Conservation (phyloP, 2,329 filamentous ascomycete species). For the Rutstroemia sydowiana region DNA sequence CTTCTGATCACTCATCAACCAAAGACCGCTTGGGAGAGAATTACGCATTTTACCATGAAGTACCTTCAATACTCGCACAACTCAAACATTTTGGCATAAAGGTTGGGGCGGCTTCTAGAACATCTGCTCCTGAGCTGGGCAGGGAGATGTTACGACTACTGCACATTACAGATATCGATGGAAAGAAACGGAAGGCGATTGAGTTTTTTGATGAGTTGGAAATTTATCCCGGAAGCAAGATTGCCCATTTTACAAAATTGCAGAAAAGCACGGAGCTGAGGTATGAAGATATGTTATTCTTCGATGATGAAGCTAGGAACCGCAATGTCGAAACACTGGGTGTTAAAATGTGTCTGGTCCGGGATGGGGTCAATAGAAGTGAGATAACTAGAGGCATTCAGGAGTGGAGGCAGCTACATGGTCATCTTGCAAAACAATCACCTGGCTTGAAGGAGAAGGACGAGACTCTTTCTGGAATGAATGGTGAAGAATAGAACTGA, state of each 20-base stretch:
- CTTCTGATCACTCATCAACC: constrained; percentile 35
- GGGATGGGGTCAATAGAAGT: constrained; percentile 66
- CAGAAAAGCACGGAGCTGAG: constrained; percentile 61
- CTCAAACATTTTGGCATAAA: constrained; percentile 37
- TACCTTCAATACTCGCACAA: constrained; percentile 59
- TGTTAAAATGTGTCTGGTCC: constrained; percentile 61
- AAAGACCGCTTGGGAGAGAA: constrained; percentile 55
- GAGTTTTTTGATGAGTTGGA: constrained; percentile 56
- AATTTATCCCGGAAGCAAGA: constrained; percentile 73
- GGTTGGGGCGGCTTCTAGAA: constrained; percentile 74
- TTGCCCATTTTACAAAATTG: constrained; percentile 73
- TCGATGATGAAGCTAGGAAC: constrained; percentile 87
- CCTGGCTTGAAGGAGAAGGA: not conserved
- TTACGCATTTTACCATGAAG: constrained; percentile 64
- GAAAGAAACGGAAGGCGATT: constrained; percentile 38
- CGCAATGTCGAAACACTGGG: constrained; percentile 72
- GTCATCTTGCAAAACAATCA: constrained; percentile 13
- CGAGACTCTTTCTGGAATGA: too few relatives aligned
- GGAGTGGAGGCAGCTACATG: constrained; percentile 65
- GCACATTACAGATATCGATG: constrained; percentile 39
- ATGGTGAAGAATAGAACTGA: too few relatives aligned
- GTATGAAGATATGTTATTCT: constrained; percentile 87
- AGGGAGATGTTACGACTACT: constrained; percentile 73
- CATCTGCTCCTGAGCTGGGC: constrained; percentile 70
- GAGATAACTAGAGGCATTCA: constrained; percentile 75